phyloP scores from a whole-genome alignment of 192 early-diverging fungal species.

The Thamnidium elegans region DNA sequence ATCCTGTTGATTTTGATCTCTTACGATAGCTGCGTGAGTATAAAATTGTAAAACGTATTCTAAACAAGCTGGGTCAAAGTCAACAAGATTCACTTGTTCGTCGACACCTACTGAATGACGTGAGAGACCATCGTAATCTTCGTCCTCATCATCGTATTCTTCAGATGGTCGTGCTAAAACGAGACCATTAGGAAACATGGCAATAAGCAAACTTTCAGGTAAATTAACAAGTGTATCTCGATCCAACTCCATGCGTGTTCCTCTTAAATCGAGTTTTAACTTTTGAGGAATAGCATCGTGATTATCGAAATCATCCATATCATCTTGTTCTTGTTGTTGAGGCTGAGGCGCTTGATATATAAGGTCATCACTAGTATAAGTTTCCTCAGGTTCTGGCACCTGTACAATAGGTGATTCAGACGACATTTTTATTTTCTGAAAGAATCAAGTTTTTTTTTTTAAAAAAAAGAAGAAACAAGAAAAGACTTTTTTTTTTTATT shows the following conservation, averaged over 20 bases:
- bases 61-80: constrained; percentile 55
- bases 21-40: constrained; percentile 36
- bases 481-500: too few relatives aligned
- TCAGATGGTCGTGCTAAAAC: constrained; percentile 37
- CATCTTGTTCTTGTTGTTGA: background rate
- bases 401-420: constrained; percentile 55
- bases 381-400: constrained; percentile 40
- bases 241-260: constrained; percentile 56
- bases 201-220: constrained; percentile 58
- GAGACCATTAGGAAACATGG: constrained; percentile 64
- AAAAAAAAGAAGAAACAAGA: too few relatives aligned
- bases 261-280: constrained; percentile 56
- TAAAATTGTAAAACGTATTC: constrained; percentile 55
- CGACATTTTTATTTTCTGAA: constrained; percentile 24
- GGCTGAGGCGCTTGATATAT: constrained; percentile 29
- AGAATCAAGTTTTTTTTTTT: too few relatives aligned
- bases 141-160: constrained; percentile 35
- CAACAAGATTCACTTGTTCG: constrained; percentile 50
- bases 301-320: constrained; percentile 26
- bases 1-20: constrained; percentile 29
- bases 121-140: constrained; percentile 43
- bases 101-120: constrained; percentile 38
- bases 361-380: constrained; percentile 26
- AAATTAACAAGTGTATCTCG: constrained; percentile 54
- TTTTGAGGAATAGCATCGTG: constrained; percentile 44